Conservation (phyloP, 2,329 filamentous ascomycete species). For the Epichloe coenophiala region DNA sequence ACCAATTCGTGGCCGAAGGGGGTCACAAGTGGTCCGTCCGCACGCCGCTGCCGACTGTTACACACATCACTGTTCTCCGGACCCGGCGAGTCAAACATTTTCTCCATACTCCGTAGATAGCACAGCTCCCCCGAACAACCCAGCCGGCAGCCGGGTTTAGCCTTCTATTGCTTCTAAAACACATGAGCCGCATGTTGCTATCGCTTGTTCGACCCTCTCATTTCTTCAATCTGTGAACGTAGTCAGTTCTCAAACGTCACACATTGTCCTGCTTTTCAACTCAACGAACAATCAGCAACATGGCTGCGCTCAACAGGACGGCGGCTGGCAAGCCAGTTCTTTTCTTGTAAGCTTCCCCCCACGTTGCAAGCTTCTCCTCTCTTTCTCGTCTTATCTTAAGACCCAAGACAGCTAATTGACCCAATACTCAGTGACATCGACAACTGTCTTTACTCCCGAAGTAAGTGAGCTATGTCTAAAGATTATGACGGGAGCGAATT, state of each 20-base stretch:
- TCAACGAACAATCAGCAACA: conserved; percentile 8
- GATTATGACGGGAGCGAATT: not conserved
- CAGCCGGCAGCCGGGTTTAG: not conserved
- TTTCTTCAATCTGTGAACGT: not conserved
- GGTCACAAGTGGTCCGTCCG: too few relatives aligned
- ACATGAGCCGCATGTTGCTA: not conserved
- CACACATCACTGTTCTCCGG: too few relatives aligned
- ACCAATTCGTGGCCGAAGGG: not conserved
- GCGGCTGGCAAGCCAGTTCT: conserved; percentile 24
- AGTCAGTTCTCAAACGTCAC: not conserved
- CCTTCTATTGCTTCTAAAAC: not conserved
- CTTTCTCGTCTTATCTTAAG: too few relatives aligned
- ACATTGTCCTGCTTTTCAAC: conserved; percentile 1
- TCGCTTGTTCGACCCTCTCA: not conserved
- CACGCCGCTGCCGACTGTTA: too few relatives aligned
- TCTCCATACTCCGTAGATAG: too few relatives aligned
- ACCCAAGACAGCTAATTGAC: not conserved
- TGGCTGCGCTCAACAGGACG: conserved; percentile 22
- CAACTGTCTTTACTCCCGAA: conserved; percentile 90
- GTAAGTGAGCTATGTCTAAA: conserved; percentile 30
- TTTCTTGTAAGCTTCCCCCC: conserved; percentile 24
- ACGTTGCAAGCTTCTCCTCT: too few relatives aligned
- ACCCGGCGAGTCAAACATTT: not conserved
- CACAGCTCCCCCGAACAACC: too few relatives aligned
- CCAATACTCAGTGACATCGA: conserved; percentile 71